Conservation (phyloP, 1,284 basidiomycete species). For the Fomitopsis betulina region DNA sequence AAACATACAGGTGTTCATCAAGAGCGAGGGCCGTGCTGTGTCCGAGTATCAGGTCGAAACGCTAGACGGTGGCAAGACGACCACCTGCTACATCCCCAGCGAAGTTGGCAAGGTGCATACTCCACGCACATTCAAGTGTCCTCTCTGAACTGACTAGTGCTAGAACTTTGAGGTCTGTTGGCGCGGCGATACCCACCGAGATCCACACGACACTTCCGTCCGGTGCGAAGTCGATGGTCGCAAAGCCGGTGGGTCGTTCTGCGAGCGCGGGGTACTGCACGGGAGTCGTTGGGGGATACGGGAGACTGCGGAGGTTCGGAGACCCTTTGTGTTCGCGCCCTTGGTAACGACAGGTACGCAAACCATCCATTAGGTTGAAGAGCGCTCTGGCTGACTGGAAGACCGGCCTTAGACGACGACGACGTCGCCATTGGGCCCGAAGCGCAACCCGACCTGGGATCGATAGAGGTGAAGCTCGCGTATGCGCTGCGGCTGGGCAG, state of each 20-base stretch:
- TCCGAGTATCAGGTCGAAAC: not conserved
- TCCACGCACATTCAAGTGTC: not conserved
- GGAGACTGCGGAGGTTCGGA: not conserved
- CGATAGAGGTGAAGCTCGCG: not conserved
- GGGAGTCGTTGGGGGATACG: not conserved
- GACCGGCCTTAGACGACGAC: not conserved
- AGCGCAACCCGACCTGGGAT: not conserved
- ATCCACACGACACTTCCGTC: not conserved
- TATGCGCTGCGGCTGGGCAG: not conserved
- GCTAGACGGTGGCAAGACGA: not conserved
- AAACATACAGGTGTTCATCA: not conserved
- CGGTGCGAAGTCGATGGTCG: constrained; percentile 5
- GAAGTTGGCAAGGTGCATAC: constrained; percentile 2
- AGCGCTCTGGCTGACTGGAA: too few relatives aligned
- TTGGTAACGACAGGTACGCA: constrained; percentile 6
- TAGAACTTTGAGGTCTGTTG: constrained; percentile 4
- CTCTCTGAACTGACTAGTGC: not conserved
- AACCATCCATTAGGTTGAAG: too few relatives aligned
- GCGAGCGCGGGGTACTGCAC: not conserved
- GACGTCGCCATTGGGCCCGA: not conserved
- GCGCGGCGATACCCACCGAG: not conserved
- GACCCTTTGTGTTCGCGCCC: constrained; percentile 3
- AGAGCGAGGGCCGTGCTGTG: not conserved
- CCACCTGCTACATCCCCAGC: constrained; percentile 1
- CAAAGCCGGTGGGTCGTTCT: not conserved